Percentiles rank a stretch among this genome's conserved stretches.
These are phyloP conservation scores for Collybia mongolica DNA, from an alignment of 768 basidiomycete species.

Conservation along the genomic window DNA sequence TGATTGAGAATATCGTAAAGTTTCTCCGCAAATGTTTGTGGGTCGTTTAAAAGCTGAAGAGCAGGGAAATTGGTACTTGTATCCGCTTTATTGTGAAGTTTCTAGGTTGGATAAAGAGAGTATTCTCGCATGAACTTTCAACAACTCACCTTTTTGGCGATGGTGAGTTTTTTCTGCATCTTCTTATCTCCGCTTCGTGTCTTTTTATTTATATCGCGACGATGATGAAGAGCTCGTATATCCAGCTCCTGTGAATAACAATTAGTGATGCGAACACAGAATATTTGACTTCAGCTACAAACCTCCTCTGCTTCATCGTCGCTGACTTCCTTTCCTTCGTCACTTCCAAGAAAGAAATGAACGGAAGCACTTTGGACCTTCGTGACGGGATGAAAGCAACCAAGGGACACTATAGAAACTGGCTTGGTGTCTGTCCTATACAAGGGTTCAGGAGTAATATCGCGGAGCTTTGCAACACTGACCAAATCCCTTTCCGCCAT, in stretches of 20 bases:
- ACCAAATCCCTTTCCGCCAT: slow-evolving; percentile 94
- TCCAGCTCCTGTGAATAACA: slow-evolving; percentile 52
- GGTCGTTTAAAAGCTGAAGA: slow-evolving; percentile 89
- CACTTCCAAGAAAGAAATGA: slow-evolving; percentile 95
- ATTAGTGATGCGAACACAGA: background rate
- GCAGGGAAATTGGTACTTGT: slow-evolving; percentile 81
- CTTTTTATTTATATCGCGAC: slow-evolving; percentile 93
- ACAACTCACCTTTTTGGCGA: slow-evolving; percentile 64
- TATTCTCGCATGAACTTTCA: background rate
- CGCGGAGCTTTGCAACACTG: slow-evolving; percentile 11
- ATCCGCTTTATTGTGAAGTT: slow-evolving; percentile 28
- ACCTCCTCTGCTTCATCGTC: slow-evolving; percentile 70
- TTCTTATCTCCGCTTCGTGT: slow-evolving; percentile 81
- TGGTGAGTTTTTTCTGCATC: slow-evolving; percentile 68
- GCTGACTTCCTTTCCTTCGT: slow-evolving; percentile 71
- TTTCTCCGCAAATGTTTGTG: slow-evolving; percentile 94
- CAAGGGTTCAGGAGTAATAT: background rate
- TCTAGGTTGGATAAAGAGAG: slow-evolving; percentile 21
- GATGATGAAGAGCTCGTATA: slow-evolving; percentile 76
- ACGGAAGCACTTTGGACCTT: slow-evolving; percentile 95
- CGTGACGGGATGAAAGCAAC: slow-evolving; percentile 88
- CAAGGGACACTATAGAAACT: slow-evolving; percentile 87
- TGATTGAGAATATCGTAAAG: slow-evolving; percentile 80
- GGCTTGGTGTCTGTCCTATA: slow-evolving; percentile 86
- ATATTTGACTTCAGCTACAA: slow-evolving; percentile 5